Percentiles rank a stretch among this genome's conserved stretches.
These are phyloP conservation scores for Panaeolus papilionaceus DNA, from an alignment of 768 basidiomycete species.

Conservation along the genomic window DNA sequence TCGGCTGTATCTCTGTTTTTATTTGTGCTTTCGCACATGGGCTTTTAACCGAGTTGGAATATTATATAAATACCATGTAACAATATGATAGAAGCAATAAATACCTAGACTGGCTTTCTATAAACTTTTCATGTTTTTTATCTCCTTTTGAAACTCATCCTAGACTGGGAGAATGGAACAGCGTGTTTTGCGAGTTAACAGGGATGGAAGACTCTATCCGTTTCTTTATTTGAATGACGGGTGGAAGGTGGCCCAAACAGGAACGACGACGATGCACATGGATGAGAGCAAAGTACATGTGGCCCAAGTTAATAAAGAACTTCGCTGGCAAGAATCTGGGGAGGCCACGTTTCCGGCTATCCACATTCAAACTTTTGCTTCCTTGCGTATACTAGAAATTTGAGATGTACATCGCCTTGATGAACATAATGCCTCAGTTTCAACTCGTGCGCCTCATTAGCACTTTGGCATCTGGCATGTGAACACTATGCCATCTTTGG, in stretches of 20 bases:
- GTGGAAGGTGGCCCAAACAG: not conserved
- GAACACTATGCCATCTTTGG: conserved; percentile 12
- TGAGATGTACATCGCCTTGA: not conserved
- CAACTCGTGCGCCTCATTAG: not conserved
- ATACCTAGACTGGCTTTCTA: not conserved
- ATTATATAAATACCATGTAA: conserved; percentile 1
- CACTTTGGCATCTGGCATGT: conserved; percentile 4
- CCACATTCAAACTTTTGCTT: not conserved
- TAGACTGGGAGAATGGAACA: not conserved
- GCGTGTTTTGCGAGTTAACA: not conserved
- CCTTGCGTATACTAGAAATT: not conserved
- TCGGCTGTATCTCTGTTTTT: not conserved
- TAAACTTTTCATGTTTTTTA: not conserved
- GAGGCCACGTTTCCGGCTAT: not conserved
- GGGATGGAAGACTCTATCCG: not conserved
- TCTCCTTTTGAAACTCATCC: not conserved
- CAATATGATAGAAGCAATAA: conserved; percentile 4
- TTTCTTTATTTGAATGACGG: not conserved
- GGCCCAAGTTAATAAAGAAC: not conserved
- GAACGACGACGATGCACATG: not conserved
- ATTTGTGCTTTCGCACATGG: not conserved
- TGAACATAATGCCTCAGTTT: conserved; percentile 10
- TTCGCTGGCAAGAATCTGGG: conserved; percentile 3
- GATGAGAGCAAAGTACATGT: not conserved
- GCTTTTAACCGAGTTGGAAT: not conserved